Conservation (phyloP, 768 basidiomycete genomes). For the Cytidiella melzeri region DNA sequence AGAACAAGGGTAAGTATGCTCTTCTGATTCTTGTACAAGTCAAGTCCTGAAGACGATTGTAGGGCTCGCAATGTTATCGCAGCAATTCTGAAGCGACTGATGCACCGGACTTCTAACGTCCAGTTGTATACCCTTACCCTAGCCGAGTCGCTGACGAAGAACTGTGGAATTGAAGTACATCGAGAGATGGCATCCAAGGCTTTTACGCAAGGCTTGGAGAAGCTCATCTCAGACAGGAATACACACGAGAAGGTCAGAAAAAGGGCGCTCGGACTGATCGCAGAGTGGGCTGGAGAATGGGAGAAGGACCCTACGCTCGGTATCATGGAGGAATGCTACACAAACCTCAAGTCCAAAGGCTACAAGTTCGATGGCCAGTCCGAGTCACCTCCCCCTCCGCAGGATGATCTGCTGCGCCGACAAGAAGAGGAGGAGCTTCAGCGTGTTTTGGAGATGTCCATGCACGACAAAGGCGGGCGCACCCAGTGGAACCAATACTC, state of each 20-base stretch:
- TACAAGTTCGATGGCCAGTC: conserved; percentile 62
- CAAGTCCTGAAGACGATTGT: conserved; percentile 9
- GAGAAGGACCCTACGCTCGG: conserved; percentile 74
- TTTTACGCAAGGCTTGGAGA: conserved; percentile 87
- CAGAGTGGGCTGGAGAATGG: conserved; percentile 82
- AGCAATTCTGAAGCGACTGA: conserved; percentile 81
- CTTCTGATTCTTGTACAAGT: not conserved
- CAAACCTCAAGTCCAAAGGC: conserved; percentile 73
- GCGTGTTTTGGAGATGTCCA: conserved; percentile 87
- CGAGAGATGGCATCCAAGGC: conserved; percentile 84
- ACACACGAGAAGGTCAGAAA: conserved; percentile 89
- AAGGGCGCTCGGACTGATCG: conserved; percentile 64
- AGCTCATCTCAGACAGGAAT: conserved; percentile 86
- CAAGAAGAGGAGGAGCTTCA: conserved; percentile 94
- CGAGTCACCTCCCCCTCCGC: conserved; percentile 60
- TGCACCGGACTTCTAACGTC: conserved; percentile 94
- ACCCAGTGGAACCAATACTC: conserved; percentile 44
- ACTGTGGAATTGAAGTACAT: conserved; percentile 75
- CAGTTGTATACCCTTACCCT: conserved; percentile 90
- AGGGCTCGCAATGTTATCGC: conserved; percentile 86
- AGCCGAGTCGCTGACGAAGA: conserved; percentile 86
- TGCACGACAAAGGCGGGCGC: conserved; percentile 85
- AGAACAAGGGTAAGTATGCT: conserved; percentile 62
- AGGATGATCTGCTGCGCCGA: conserved; percentile 75
- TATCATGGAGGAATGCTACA: conserved; percentile 88